Percentiles rank a stretch among this genome's conserved stretches.
Conservation (phyloP, 139 green algal genomes). For the Picochlorum sp. region DNA sequence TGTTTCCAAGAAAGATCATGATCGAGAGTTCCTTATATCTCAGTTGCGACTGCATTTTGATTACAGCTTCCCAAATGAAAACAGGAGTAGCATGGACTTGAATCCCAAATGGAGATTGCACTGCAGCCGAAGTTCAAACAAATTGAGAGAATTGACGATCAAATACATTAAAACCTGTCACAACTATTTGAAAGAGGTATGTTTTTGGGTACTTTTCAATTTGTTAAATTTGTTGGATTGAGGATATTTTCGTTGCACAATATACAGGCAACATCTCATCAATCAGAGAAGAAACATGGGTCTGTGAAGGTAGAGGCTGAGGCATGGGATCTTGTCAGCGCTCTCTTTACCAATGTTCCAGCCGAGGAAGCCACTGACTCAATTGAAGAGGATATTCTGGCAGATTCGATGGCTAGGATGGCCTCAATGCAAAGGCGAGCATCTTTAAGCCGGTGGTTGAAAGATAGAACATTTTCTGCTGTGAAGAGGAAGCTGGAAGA, state of each 20-base stretch:
- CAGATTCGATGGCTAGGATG: not conserved
- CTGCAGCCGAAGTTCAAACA: not conserved
- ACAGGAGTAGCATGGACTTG: too few species aligned
- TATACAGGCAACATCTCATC: too few species aligned
- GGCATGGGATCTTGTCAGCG: conserved; percentile 59
- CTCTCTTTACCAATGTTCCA: conserved; percentile 31
- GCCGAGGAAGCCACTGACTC: not conserved
- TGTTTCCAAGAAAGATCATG: not conserved
- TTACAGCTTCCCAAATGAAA: not conserved
- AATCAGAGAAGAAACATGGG: too few species aligned
- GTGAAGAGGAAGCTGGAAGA: not conserved
- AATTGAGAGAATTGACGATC: not conserved
- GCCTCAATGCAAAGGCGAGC: conserved; percentile 26
- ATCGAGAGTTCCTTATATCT: not conserved
- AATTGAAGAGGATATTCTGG: not conserved
- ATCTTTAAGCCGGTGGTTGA: conserved; percentile 36
- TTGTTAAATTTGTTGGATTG: too few species aligned
- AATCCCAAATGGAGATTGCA: too few species aligned
- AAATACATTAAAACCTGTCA: not conserved
- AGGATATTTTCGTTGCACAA: too few species aligned
- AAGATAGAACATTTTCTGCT: conserved; percentile 15
- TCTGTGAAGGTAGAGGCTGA: conserved; percentile 36
- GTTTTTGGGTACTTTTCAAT: too few species aligned
- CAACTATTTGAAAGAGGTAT: not conserved
- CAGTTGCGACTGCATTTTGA: not conserved